Evolutionary conservation across 2,329 filamentous ascomycete genomes (phyloP), one percentile per base, ranked within the genome.

Genomic region (Albifimbria verrucaria): DNA sequence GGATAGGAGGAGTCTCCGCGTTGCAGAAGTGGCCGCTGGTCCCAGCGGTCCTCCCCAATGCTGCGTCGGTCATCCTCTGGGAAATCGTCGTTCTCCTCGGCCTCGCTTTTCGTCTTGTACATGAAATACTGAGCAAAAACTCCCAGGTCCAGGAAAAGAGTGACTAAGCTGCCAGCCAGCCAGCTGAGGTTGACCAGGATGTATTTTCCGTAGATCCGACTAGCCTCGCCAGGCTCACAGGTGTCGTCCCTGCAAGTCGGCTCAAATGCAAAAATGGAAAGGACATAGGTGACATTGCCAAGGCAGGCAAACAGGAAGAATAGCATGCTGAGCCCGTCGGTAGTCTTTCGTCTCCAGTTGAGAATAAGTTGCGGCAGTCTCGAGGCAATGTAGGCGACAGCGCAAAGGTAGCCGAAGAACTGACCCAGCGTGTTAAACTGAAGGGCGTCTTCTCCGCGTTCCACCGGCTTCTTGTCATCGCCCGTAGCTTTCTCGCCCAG

Each of bases 301-400:
- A 97, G 83, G 67, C 93, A 97, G 4, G 94, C 94, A 68, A 99
- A 97, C 21, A 97, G 77, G 75, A 97, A 97, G 73, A 97, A 99
- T 11, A 97, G 80, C 74, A 97, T 86, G 59, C 89, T 93, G 20
- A 99, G 87, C 3, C 94, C 94, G 52, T 97, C 92, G 1, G 92
- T 97, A 43, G 88, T 92, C 74, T 96, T 96, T 57, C 94, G 87
- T 20, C 90, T 85, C 75, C 90, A 96, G 71, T 97, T 99, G 50
- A 97, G 83, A 7, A 97, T 78, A 2, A 99, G 79, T 73, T 99
- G 94, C 0, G 94, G 94, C 7, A 97, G 73, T 9, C 94, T 88
- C 1, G 89, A 94, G 21, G 90, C 90, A 11, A 97, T 89, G 66
- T 99, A 97, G 5, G 97, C 79, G 1, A 84, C 77, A 2, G 94